Evolutionary conservation across 345 rosid genomes (phyloP).

Genomic region (Eutrema japonicum): DNA sequence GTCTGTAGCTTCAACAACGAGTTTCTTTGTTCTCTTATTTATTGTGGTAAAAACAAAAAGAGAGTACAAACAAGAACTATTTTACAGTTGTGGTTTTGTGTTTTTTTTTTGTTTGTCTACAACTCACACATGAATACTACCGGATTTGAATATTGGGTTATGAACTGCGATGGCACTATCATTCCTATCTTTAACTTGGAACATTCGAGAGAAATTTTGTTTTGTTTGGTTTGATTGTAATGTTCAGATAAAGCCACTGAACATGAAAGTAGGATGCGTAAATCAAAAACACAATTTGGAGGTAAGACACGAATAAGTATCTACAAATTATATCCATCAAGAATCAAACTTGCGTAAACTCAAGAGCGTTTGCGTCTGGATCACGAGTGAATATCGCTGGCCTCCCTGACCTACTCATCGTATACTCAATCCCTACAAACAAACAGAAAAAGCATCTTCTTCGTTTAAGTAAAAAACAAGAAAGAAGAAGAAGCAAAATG

Average conservation of each 20-base stretch:
- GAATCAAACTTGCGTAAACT: constrained; percentile 69
- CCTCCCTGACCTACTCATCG: constrained; percentile 84
- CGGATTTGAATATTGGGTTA: too few species aligned
- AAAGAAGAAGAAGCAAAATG: constrained; percentile 9
- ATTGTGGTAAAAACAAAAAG: neutral
- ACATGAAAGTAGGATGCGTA: too few species aligned
- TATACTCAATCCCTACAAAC: constrained; percentile 70
- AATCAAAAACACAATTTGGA: neutral
- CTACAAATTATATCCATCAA: constrained; percentile 32
- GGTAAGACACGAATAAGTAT: constrained; percentile 22
- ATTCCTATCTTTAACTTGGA: neutral
- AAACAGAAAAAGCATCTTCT: neutral
- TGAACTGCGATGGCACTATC: neutral
- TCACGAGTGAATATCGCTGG: constrained; percentile 90
- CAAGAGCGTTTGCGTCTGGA: constrained; percentile 95
- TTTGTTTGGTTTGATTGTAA: neutral
- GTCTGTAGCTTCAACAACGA: constrained; percentile 11
- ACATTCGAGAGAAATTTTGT: neutral
- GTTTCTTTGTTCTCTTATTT: neutral
- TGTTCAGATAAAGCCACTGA: neutral
- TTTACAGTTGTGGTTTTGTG: neutral
- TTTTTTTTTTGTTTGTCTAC: neutral
- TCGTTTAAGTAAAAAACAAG: neutral
- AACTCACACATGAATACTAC: neutral
- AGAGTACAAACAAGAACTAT: neutral